These are phyloP conservation scores for Aureoboletus auriporus DNA, from an alignment of 768 basidiomycete species.

Conservation along the genomic window DNA sequence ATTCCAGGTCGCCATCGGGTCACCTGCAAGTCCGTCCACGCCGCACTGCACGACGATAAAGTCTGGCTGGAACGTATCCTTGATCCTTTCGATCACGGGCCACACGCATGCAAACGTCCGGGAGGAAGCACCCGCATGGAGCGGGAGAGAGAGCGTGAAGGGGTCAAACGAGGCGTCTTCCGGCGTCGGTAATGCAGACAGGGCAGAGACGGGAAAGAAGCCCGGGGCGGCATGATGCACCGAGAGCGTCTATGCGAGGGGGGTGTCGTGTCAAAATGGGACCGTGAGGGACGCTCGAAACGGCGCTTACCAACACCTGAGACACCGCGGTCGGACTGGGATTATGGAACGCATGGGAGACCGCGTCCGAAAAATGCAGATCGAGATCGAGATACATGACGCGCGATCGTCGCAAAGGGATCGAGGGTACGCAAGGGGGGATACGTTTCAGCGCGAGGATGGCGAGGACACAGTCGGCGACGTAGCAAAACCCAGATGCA, in stretches of 20 bases:
- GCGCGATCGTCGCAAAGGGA: conserved; percentile 42
- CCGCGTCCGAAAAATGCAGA: conserved; percentile 87
- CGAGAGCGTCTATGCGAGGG: conserved; percentile 58
- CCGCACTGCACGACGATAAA: conserved; percentile 84
- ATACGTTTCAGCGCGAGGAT: conserved; percentile 64
- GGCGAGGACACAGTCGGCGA: conserved; percentile 83
- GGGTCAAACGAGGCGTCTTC: conserved; percentile 41
- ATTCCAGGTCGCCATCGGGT: conserved; percentile 73
- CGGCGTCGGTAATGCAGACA: conserved; percentile 42
- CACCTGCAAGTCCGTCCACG: conserved; percentile 81
- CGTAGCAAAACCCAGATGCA: conserved; percentile 92
- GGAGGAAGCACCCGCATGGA: conserved; percentile 65
- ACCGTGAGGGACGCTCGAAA: too few relatives aligned
- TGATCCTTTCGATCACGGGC: conserved; percentile 58
- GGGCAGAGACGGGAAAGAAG: conserved; percentile 72
- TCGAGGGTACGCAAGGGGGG: conserved; percentile 11
- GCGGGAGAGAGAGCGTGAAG: conserved; percentile 76
- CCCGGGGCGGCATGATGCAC: conserved; percentile 80
- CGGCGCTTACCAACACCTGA: conserved; percentile 44
- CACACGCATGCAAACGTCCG: conserved; percentile 63
- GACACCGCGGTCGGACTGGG: conserved; percentile 32
- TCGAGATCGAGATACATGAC: conserved; percentile 93
- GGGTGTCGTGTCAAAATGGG: background rate
- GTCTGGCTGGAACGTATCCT: conserved; percentile 64
- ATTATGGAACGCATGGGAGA: conserved; percentile 69